Conservation (phyloP, 106 monocot genomes). For the Dendrobium catenatum region DNA sequence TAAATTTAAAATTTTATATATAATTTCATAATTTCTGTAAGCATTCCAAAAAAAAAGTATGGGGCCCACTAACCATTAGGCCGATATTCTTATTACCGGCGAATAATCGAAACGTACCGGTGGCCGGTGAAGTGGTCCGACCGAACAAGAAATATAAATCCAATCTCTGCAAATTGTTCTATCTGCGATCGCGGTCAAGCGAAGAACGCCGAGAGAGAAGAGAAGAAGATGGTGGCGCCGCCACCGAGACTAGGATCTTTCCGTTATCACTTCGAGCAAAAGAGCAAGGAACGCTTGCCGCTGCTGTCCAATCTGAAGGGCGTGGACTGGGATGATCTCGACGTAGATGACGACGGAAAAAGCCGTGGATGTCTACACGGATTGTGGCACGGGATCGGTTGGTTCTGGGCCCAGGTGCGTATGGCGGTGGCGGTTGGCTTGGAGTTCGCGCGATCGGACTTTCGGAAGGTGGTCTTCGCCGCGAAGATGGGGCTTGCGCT, state of each 20-base stretch:
- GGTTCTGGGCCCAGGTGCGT: slow-evolving; percentile 1
- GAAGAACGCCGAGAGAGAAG: neutral
- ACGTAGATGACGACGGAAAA: slow-evolving; percentile 1
- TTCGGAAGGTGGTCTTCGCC: slow-evolving; percentile 62
- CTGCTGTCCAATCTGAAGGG: slow-evolving; percentile 15
- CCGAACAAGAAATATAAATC: neutral
- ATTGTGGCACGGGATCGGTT: slow-evolving; percentile 1
- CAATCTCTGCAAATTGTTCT: neutral
- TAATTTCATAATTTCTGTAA: too few species aligned
- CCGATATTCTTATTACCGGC: neutral
- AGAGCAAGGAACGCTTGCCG: slow-evolving; percentile 50
- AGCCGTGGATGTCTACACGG: slow-evolving; percentile 21
- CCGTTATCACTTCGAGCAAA: slow-evolving; percentile 38
- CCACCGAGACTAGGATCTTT: slow-evolving; percentile 40
- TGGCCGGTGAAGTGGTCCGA: neutral
- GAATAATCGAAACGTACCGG: neutral
- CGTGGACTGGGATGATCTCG: slow-evolving; percentile 7
- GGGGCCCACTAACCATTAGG: too few species aligned
- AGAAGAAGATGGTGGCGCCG: neutral
- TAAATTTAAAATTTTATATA: too few species aligned
- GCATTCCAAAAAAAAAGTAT: too few species aligned
- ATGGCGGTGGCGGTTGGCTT: slow-evolving; percentile 19
- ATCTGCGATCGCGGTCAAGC: neutral
- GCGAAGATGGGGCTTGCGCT: slow-evolving; percentile 87
- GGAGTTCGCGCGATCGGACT: slow-evolving; percentile 65